Base-by-base conservation (phyloP, 345 rosid genomes). In the Bruguiera parviflora region DNA sequence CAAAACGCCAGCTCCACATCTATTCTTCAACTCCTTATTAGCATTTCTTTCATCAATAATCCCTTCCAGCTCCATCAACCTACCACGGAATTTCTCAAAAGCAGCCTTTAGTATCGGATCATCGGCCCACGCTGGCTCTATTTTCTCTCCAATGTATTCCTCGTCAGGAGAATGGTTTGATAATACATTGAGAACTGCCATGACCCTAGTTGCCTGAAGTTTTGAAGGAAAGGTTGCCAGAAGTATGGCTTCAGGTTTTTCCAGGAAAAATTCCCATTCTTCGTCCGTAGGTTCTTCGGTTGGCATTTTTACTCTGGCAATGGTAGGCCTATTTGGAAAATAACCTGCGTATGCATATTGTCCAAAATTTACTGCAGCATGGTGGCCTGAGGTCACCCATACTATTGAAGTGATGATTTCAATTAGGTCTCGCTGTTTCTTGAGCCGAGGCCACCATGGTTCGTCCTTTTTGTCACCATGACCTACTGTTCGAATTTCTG, bases 281-380 rank as follows among this genome's bases (percentile, higher is more conserved):
- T 83, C 78, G 0, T 72, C 78, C 0, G 60, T 64, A 0, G 81
- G 75, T n/a, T 83, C 83, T 53, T 87, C 86, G 0, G 67, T 52
- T 0, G 87, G 87, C 84, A 87, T 83, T 27, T 80, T 74, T 8
- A 6, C 53, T 51, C 89, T 79, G 0, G 84, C 81, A 18, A 76
- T 71, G 32, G 89, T 76, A 0, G 91, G 89, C 58, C 83, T 63
- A 55, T 78, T 87, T 0, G 89, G 87, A 63, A 87, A 78, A 72
- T 83, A 84, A 0, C 86, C 91, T 0, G 52, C 89, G 29, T 61
- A 80, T 19, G 78, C 5, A 59, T 87, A 84, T 27, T 87, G 91
- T 3, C 87, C 88, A 20, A 81, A 87, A 80, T 86, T 84, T 3
- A 86, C 88, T 0, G 88, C 73, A 1, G 88, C 81, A 8, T 86